Evolutionary conservation across 768 basidiomycete genomes (phyloP).

Genomic region (Rhizopogon rudus): DNA sequence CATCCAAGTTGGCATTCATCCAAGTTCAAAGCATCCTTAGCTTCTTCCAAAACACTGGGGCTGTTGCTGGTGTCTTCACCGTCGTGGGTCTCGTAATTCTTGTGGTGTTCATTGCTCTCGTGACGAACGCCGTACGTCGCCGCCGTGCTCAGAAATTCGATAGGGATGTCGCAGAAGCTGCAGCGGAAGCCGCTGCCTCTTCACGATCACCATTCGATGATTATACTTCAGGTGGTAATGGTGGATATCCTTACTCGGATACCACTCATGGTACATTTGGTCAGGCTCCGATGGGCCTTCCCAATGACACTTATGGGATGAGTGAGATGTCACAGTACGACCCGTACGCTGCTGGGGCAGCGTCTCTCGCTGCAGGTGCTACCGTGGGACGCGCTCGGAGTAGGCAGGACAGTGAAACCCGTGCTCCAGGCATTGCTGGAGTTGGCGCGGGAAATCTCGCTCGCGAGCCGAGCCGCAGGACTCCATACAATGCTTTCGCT

Average conservation of each 20-base stretch:
- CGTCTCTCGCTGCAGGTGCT: slow-evolving; percentile 16
- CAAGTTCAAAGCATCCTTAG: slow-evolving; percentile 26
- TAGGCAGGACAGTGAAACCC: slow-evolving; percentile 23
- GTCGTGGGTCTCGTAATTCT: slow-evolving; percentile 62
- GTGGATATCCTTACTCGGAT: slow-evolving; percentile 39
- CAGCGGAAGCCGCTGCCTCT: slow-evolving; percentile 54
- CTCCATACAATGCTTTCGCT: slow-evolving; percentile 37
- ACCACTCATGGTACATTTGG: slow-evolving; percentile 54
- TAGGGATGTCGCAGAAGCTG: slow-evolving; percentile 68
- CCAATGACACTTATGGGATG: slow-evolving; percentile 46
- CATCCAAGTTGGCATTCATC: background rate
- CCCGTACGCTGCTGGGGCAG: slow-evolving; percentile 24
- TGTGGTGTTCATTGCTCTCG: slow-evolving; percentile 42
- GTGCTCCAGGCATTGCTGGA: slow-evolving; percentile 35
- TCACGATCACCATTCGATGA: slow-evolving; percentile 51
- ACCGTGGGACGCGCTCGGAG: slow-evolving; percentile 15
- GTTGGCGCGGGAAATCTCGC: slow-evolving; percentile 29
- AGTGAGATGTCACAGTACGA: slow-evolving; percentile 40
- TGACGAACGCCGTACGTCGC: slow-evolving; percentile 53
- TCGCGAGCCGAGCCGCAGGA: slow-evolving; percentile 21
- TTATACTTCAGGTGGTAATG: slow-evolving; percentile 20
- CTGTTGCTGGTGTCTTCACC: slow-evolving; percentile 67
- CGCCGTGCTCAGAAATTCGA: slow-evolving; percentile 63
- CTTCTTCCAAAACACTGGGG: slow-evolving; percentile 69
- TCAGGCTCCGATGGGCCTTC: slow-evolving; percentile 38